Conservation (phyloP, 495 filamentous ascomycete genomes). For the Neurospora sp. region DNA sequence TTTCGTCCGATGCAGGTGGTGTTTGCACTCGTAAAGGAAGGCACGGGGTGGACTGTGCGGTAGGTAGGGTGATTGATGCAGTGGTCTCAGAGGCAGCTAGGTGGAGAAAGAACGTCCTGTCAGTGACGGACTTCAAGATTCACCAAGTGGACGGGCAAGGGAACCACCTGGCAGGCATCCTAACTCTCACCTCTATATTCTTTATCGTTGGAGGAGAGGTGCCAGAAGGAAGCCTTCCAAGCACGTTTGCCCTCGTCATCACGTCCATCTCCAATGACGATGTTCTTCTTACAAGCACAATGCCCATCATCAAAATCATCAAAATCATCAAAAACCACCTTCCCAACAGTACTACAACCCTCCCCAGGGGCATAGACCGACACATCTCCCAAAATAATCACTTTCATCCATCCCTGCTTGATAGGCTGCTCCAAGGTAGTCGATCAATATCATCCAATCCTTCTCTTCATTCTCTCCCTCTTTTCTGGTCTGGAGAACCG, state of each 20-base stretch:
- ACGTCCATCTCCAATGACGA: rapidly evolving
- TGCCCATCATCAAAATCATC: not conserved
- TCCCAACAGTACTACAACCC: no score
- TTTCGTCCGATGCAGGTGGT: not conserved
- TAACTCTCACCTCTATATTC: not conserved
- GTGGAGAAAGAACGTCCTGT: not conserved
- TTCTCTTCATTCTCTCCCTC: not conserved
- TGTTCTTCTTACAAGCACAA: not conserved
- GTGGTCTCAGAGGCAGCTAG: not conserved
- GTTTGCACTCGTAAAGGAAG: not conserved
- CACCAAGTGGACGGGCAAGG: not conserved
- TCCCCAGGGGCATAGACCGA: not conserved
- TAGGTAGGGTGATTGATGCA: not conserved
- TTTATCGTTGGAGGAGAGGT: not conserved
- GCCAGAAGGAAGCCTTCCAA: not conserved
- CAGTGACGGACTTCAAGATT: not conserved
- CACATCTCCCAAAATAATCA: not conserved
- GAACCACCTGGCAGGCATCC: not conserved
- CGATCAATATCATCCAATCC: not conserved
- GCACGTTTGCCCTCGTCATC: not conserved
- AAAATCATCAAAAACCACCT: not conserved
- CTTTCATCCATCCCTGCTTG: not conserved
- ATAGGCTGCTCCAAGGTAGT: not conserved
- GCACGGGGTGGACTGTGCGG: not conserved
- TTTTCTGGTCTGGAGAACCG: not conserved